Conservation (phyloP, 2,329 filamentous ascomycete genomes). For the Beauveria scarabaeidicola region DNA sequence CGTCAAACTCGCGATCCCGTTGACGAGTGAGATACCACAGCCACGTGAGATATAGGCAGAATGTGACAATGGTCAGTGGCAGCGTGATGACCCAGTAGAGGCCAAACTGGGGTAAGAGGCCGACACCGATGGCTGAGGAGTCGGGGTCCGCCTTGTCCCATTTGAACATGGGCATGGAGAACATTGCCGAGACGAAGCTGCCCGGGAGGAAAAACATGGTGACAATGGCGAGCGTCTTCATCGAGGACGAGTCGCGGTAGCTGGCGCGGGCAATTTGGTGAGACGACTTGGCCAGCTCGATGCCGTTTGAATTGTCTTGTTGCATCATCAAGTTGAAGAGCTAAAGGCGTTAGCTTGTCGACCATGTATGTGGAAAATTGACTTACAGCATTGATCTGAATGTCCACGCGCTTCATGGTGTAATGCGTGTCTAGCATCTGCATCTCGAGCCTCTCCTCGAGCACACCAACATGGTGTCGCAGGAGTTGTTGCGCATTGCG, state of each 20-base stretch:
- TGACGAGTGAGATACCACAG: constrained; percentile 23
- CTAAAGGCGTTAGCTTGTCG: constrained; percentile 13
- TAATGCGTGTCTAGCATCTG: constrained; percentile 29
- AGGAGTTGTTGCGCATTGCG: constrained; percentile 17
- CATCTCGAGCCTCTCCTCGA: constrained; percentile 26
- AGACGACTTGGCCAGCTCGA: constrained; percentile 21
- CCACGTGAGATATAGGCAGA: constrained; percentile 27
- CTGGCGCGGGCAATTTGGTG: constrained; percentile 27
- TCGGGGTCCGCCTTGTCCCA: constrained; percentile 20
- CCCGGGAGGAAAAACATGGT: constrained; percentile 36
- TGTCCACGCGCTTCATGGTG: constrained; percentile 27
- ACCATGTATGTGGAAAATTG: not conserved
- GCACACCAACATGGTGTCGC: constrained; percentile 20
- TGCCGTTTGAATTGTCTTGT: constrained; percentile 27
- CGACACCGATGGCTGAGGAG: constrained; percentile 21
- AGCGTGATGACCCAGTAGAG: constrained; percentile 34
- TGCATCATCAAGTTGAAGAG: constrained; percentile 31
- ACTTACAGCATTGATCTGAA: constrained; percentile 32
- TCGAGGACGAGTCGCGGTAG: constrained; percentile 33
- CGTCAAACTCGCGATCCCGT: constrained; percentile 10
- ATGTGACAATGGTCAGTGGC: constrained; percentile 28
- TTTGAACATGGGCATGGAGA: constrained; percentile 28
- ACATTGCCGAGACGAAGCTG: constrained; percentile 34
- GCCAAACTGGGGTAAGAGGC: constrained; percentile 26
- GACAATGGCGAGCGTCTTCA: constrained; percentile 35